Percentiles rank a stretch among this genome's conserved stretches.
Conservation (phyloP, 345 rosid species). For the Turnera subulata region DNA sequence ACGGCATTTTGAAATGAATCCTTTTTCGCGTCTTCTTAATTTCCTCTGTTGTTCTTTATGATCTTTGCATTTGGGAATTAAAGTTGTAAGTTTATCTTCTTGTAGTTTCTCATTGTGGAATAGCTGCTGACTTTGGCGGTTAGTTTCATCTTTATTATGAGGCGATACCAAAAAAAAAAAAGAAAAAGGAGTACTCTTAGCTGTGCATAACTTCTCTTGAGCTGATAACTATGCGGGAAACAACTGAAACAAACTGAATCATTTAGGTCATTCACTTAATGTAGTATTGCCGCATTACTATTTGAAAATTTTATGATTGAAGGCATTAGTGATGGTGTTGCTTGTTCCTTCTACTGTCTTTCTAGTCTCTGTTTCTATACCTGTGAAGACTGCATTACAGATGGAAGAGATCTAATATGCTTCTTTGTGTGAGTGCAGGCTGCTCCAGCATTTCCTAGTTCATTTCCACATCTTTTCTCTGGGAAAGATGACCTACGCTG, state of each 20-base stretch:
- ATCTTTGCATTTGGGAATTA: too few relatives aligned
- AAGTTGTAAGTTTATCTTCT: background rate
- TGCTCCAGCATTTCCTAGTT: conserved; percentile 88
- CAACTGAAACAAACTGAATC: too few relatives aligned
- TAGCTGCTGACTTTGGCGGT: background rate
- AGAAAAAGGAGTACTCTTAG: too few relatives aligned
- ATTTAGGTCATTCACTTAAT: too few relatives aligned
- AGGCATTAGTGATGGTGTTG: too few relatives aligned
- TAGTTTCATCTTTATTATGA: conserved; percentile 1
- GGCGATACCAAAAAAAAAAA: background rate
- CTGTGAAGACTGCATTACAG: background rate
- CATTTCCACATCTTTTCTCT: conserved; percentile 82
- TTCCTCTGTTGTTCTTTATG: too few relatives aligned
- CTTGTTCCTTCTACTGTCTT: too few relatives aligned
- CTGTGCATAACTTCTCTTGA: background rate
- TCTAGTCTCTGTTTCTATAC: background rate
- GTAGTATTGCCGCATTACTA: too few relatives aligned
- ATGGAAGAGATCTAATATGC: conserved; percentile 1
- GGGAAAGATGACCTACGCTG: conserved; percentile 73
- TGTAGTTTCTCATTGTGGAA: background rate
- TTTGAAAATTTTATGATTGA: too few relatives aligned
- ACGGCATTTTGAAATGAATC: too few relatives aligned
- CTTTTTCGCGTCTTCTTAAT: too few relatives aligned
- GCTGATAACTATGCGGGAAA: background rate
- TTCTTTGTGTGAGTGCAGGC: conserved; percentile 49